Percentiles rank a stretch among this genome's conserved stretches.
Conservation (phyloP, 148 eudicot species). For the Talinum fruticosum region DNA sequence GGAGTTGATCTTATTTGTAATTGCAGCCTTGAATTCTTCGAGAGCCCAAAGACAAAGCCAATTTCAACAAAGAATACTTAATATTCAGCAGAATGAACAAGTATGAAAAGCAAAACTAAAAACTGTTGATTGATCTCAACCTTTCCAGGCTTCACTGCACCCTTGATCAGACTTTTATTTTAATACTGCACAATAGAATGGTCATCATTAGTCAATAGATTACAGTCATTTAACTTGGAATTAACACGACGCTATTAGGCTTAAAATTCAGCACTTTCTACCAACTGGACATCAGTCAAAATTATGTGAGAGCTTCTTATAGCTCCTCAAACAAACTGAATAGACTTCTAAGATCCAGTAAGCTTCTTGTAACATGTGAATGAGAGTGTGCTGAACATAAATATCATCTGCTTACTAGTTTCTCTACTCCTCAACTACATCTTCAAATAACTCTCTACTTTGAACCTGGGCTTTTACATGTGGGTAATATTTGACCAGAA, state of each 20-base stretch:
- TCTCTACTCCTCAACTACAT: constrained; percentile 84
- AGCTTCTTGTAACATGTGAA: neutral
- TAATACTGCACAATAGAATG: constrained; percentile 50
- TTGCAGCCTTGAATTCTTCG: constrained; percentile 71
- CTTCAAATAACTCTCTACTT: constrained; percentile 90
- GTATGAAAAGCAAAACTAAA: neutral
- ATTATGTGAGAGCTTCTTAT: neutral
- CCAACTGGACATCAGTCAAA: neutral
- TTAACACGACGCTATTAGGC: neutral
- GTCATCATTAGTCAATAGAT: constrained; percentile 6
- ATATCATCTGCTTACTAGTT: constrained; percentile 43
- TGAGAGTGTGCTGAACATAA: neutral
- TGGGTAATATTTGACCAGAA: constrained; percentile 72
- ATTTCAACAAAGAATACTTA: constrained; percentile 32
- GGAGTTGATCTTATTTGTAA: constrained; percentile 48
- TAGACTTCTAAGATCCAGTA: neutral
- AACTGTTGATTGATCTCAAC: constrained; percentile 26
- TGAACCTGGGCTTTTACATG: constrained; percentile 81
- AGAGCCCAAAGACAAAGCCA: constrained; percentile 71
- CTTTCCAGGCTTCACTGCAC: constrained; percentile 69
- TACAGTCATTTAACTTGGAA: neutral
- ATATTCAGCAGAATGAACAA: constrained; percentile 9
- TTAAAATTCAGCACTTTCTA: neutral
- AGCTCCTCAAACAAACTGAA: neutral
- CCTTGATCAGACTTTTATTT: constrained; percentile 63